Conservation (phyloP, 2,329 filamentous ascomycete species). For the Anthostomella pinea region DNA sequence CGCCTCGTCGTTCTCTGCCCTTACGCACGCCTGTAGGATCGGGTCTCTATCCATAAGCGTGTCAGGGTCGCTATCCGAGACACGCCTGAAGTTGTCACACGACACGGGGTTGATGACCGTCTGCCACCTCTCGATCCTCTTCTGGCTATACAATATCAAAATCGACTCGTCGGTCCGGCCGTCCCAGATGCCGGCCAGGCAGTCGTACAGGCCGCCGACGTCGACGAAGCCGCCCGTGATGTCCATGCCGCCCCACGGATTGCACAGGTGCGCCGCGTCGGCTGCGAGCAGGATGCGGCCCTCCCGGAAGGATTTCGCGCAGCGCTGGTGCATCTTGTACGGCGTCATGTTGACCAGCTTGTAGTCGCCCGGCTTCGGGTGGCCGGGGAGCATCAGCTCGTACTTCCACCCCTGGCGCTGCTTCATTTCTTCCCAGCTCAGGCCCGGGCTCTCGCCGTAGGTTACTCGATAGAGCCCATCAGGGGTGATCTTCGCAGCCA, state of each 20-base stretch:
- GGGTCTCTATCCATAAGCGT: conserved; percentile 38
- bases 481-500: conserved; percentile 57
- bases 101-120: conserved; percentile 43
- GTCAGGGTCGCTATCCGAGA: conserved; percentile 39
- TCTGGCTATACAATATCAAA: conserved; percentile 44
- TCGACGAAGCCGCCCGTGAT: conserved; percentile 65
- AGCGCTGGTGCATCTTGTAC: conserved; percentile 61
- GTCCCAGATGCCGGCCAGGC: conserved; percentile 47
- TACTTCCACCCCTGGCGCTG: conserved; percentile 54
- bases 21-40: conserved; percentile 38
- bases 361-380: conserved; percentile 57
- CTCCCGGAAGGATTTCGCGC: conserved; percentile 54
- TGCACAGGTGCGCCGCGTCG: conserved; percentile 58
- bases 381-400: conserved; percentile 55
- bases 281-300: conserved; percentile 56
- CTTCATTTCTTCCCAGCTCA: conserved; percentile 51
- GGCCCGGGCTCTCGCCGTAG: conserved; percentile 55
- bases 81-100: conserved; percentile 42
- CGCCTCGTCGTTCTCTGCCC: conserved; percentile 33
- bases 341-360: conserved; percentile 55
- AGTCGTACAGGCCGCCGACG: conserved; percentile 59
- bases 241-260: conserved; percentile 57
- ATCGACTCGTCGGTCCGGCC: conserved; percentile 42
- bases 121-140: conserved; percentile 44
- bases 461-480: conserved; percentile 63